Base-by-base conservation (phyloP, 179 eudicot species). In the Patellifolia procumbens region DNA sequence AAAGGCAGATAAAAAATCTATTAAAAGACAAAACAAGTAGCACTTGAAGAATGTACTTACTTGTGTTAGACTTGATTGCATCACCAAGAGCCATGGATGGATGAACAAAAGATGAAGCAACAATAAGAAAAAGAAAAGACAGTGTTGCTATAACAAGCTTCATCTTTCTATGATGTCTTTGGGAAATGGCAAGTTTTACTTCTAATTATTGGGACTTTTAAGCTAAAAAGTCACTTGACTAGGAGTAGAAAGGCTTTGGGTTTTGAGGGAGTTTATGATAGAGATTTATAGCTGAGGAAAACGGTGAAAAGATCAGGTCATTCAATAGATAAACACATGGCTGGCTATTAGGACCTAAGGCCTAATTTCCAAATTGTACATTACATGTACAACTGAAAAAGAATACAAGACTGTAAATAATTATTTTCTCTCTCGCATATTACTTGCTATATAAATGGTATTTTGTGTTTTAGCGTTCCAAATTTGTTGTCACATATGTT, bases 71-170 rank as follows among this genome's bases (percentile, higher is more conserved):
- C 56, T 20, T 67, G 45, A 76, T 45, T 60, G 61, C 46, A 72
- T 67, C 60, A 63, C 45, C 67, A 43, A 68, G 5, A 61, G 81
- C 76, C 68, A 61, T 20, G 59, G 75, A 52, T 7, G 78, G 78
- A 19, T 66, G 79, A 58, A 76, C 81, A 68, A 81, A 49, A 35
- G 80, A 65, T 64, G 68, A 48, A 73, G 56, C 31, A 39, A 78
- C 73, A 52, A 79, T 58, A 32, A 79, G 74, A 1, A 68, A 69
- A 81, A 46, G 53, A 12, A 86, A 49, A 7, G 81, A 59, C 28
- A 83, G 22, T 28, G 61, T 63, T 71, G 76, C 76, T 5, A 55
- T 35, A 75, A 61, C n/a, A 69, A 73, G 48, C 82, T 85, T 85
- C 86, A 80, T 80, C 16, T 56, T 77, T 66, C 43, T 63, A 43